These are phyloP conservation scores for Rhizophagus clarus DNA, from an alignment of 192 early-diverging fungal genomes.

Conservation along the genomic window DNA sequence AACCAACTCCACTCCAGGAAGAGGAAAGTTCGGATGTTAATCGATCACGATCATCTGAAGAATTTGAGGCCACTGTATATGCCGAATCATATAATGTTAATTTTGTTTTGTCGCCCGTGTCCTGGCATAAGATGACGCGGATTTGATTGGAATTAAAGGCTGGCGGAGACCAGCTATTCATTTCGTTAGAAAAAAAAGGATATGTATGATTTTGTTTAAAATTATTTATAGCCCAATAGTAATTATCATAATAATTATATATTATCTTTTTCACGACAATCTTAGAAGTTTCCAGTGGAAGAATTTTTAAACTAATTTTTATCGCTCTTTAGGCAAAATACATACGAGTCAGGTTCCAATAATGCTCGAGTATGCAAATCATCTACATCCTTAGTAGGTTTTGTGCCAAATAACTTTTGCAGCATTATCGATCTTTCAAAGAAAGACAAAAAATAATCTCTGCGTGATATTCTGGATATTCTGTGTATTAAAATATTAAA, in stretches of 20 bases:
- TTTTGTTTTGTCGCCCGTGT: slow-evolving; percentile 30
- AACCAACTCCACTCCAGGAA: slow-evolving; percentile 24
- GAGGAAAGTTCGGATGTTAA: neutral
- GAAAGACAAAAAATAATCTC: neutral
- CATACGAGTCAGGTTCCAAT: slow-evolving; percentile 22
- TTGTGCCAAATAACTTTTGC: slow-evolving; percentile 30
- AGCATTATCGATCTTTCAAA: neutral
- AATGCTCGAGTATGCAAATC: slow-evolving; percentile 19
- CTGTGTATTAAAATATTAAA: too few species aligned
- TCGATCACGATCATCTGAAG: neutral
- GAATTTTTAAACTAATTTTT: neutral
- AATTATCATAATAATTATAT: neutral
- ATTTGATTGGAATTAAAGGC: slow-evolving; percentile 10
- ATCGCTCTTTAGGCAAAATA: neutral
- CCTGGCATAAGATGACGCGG: slow-evolving; percentile 31
- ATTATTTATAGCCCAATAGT: neutral
- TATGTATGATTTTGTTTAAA: neutral
- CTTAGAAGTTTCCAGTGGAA: neutral
- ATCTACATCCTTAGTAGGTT: slow-evolving; percentile 15
- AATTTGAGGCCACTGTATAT: neutral
- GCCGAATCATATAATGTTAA: slow-evolving; percentile 29
- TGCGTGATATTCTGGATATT: neutral
- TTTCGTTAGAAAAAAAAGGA: neutral
- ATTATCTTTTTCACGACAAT: neutral
- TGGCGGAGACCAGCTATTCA: slow-evolving; percentile 25